These are phyloP conservation scores for Tolypocladium tropicale DNA, from an alignment of 2,329 filamentous ascomycete genomes.

Conservation along the genomic window DNA sequence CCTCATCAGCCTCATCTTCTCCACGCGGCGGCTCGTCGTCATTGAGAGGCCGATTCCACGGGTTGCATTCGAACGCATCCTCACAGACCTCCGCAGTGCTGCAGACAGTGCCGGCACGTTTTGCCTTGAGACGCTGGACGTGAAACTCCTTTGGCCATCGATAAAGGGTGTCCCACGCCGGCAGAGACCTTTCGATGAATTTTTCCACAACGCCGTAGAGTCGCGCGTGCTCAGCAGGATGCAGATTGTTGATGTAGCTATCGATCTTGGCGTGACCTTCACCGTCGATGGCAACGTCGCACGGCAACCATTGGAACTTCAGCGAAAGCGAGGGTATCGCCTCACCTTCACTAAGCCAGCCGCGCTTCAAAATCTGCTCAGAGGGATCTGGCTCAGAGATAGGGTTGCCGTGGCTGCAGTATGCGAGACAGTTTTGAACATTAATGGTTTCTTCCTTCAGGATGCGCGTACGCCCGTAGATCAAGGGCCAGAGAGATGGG, in stretches of 20 bases:
- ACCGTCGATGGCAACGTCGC: not conserved
- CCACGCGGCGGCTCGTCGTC: constrained; percentile 12
- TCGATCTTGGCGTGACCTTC: constrained; percentile 26
- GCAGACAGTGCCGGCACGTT: constrained; percentile 9
- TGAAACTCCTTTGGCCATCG: constrained; percentile 18
- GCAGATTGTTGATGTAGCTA: constrained; percentile 45
- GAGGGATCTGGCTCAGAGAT: constrained; percentile 9
- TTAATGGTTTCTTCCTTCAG: constrained; percentile 18
- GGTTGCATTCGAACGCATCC: constrained; percentile 5
- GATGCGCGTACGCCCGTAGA: constrained; percentile 36
- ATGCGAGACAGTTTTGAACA: constrained; percentile 23
- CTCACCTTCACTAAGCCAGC: not conserved
- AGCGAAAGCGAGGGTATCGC: not conserved
- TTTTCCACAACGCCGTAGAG: constrained; percentile 31
- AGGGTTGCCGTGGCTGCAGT: constrained; percentile 20
- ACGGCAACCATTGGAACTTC: not conserved
- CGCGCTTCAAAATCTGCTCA: not conserved
- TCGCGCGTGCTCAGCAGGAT: constrained; percentile 26
- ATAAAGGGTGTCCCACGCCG: constrained; percentile 32
- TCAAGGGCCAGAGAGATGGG: constrained; percentile 51
- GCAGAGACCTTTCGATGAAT: constrained; percentile 28
- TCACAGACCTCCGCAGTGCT: constrained; percentile 9
- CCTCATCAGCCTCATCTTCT: constrained; percentile 12
- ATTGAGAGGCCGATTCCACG: constrained; percentile 12
- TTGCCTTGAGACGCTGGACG: constrained; percentile 13